Conservation (phyloP, 2,329 filamentous ascomycete genomes). For the Aspergillus niger region DNA sequence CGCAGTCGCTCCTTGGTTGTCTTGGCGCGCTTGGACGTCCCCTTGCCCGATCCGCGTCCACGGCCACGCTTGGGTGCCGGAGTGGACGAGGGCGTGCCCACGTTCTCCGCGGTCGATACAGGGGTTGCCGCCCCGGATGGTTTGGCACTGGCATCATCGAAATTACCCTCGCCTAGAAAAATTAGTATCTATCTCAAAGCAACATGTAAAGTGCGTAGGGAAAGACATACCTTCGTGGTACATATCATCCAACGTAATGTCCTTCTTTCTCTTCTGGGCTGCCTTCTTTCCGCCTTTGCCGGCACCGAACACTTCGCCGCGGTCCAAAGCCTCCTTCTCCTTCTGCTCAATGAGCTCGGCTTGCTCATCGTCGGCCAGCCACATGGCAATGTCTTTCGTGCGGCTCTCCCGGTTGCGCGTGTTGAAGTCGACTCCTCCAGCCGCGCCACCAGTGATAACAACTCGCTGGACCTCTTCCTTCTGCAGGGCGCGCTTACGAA, state of each 20-base stretch:
- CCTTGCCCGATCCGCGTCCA: conserved; percentile 57
- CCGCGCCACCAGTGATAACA: conserved; percentile 84
- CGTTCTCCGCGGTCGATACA: conserved; percentile 56
- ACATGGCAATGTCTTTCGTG: conserved; percentile 98
- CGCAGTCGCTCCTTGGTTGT: conserved; percentile 56
- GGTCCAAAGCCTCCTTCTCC: conserved; percentile 78
- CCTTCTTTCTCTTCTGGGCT: conserved; percentile 59
- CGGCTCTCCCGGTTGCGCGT: conserved; percentile 87
- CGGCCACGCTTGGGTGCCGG: conserved; percentile 59
- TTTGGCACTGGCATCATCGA: conserved; percentile 82
- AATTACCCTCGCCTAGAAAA: conserved; percentile 82
- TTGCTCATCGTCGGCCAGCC: conserved; percentile 96
- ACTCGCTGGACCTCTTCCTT: conserved; percentile 99
- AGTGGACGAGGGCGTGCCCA: conserved; percentile 42
- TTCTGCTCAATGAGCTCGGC: conserved; percentile 90
- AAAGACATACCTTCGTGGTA: conserved; percentile 91
- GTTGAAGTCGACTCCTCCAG: conserved; percentile 91
- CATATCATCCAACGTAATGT: conserved; percentile 84
- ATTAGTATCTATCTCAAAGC: conserved; percentile 12
- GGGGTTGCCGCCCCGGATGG: conserved; percentile 85
- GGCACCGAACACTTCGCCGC: conserved; percentile 63
- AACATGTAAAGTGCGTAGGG: not conserved
- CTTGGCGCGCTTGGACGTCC: conserved; percentile 62
- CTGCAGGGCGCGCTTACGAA: conserved; percentile 92
- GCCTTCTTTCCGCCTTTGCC: conserved; percentile 64